Evolutionary conservation across 2,329 filamentous ascomycete species (phyloP), one percentile per base, ranked within the genome.

Genomic region (Ampelomyces quisqualis): DNA sequence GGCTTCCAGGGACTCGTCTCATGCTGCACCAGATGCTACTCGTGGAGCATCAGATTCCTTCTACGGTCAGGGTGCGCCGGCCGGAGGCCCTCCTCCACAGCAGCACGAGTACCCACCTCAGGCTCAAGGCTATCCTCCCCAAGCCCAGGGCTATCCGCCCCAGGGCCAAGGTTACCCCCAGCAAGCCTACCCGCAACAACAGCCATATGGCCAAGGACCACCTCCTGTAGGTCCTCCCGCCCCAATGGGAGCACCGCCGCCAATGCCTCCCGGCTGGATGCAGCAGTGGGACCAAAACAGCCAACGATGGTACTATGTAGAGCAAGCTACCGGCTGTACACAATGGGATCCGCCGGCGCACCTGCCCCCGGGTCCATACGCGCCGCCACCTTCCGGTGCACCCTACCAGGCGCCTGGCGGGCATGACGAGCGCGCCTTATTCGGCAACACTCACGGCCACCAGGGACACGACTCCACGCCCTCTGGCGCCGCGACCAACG

Each of bases 221-320:
- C 57, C 64, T 8, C 58, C 60, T 10, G 49, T 58, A 22, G 61
- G 62, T 4, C 62, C 61, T 27, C 62, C 62, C 6, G 58, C 58
- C 5, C 56, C 56, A 40, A 66, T 57, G 43, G 60, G 69, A 76
- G 82, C 17, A 70, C 77, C 45, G 70, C 84, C 49, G 75, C 82
- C 17, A 58, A 73, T 34, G 58, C 64, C 64, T 2, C 62, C 62
- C 5, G 82, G 82, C 51, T 86, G 83, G 82, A 69, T 72, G 19
- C 72, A 80, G 17, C 77, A 84, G 63, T 86, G 77, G 67, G 82
- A 86, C 51, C 75, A 79, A 42, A 73, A 72, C 43, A 70, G 74
- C 45, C 78, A 82, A 58, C 78, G 79, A 40, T 85, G 79, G 71
- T 86, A 79, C 69, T 87, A 83, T 57, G 73, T 81, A 41, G 81